Evolutionary conservation across 73 alveolate species (phyloP).

Genomic region (Paramecium caudatum): DNA sequence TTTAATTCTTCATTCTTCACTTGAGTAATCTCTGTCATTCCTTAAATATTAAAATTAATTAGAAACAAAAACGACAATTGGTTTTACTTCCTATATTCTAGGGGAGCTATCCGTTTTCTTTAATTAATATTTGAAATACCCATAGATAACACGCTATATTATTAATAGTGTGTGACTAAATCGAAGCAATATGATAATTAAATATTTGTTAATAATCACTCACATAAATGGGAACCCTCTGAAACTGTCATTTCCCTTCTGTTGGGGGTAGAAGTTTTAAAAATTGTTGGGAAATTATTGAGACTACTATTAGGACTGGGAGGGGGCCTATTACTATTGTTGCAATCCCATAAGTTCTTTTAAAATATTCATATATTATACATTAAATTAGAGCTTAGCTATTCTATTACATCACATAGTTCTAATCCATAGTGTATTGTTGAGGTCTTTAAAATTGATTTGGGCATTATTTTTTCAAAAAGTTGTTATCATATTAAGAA

Average conservation of each 20-base stretch:
- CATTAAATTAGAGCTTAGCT: constrained; percentile 45
- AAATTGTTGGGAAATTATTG: constrained; percentile 9
- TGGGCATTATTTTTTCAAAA: constrained; percentile 14
- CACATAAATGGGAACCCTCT: constrained; percentile 36
- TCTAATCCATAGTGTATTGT: constrained; percentile 11
- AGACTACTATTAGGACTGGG: background rate
- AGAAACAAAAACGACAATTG: constrained; percentile 52
- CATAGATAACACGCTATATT: too few species aligned
- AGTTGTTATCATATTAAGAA: constrained; percentile 26
- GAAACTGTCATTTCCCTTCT: constrained; percentile 41
- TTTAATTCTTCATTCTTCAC: background rate
- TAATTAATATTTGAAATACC: too few species aligned
- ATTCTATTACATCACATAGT: constrained; percentile 33
- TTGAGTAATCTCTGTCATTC: background rate
- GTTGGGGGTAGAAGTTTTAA: background rate
- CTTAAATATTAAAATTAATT: constrained; percentile 8
- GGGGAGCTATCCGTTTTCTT: constrained; percentile 13
- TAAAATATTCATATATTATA: background rate
- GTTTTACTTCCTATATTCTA: background rate
- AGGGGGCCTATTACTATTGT: constrained; percentile 7
- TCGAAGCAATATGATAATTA: too few species aligned
- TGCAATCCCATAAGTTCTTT: constrained; percentile 8
- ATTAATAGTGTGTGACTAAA: too few species aligned
- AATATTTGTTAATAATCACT: constrained; percentile 44
- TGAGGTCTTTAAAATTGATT: background rate